These are phyloP conservation scores for Mortierella sp. DNA, from an alignment of 371 early-diverging fungal genomes.

Conservation along the genomic window DNA sequence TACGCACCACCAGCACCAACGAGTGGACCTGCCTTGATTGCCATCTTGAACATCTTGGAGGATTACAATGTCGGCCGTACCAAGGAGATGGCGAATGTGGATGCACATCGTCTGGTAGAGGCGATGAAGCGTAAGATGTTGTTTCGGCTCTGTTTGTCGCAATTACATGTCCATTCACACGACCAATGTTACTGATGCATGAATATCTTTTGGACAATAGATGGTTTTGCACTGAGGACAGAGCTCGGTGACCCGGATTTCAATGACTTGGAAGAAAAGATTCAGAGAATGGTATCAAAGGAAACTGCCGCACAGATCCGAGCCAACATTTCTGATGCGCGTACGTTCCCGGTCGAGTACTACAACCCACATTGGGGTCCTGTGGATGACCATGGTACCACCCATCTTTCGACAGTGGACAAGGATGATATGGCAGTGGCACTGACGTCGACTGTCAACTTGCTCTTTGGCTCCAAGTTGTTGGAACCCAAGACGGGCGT, in stretches of 20 bases:
- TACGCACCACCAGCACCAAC: conserved; percentile 79
- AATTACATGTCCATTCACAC: background rate
- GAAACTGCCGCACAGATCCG: conserved; percentile 73
- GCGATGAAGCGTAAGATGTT: conserved; percentile 79
- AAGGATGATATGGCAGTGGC: conserved; percentile 87
- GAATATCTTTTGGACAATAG: conserved; percentile 13
- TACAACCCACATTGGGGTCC: conserved; percentile 85
- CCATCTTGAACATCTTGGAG: conserved; percentile 91
- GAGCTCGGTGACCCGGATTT: conserved; percentile 88
- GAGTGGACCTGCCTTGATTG: conserved; percentile 86
- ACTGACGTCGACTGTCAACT: conserved; percentile 95
- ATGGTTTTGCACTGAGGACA: conserved; percentile 87
- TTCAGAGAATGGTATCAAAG: conserved; percentile 75
- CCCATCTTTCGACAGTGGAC: conserved; percentile 95
- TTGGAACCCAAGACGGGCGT: conserved; percentile 96
- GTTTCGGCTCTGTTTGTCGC: background rate
- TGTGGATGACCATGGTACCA: conserved; percentile 94
- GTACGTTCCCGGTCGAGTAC: conserved; percentile 70
- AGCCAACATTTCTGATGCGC: conserved; percentile 68
- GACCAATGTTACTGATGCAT: background rate
- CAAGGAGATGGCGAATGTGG: conserved; percentile 64
- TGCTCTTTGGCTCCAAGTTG: conserved; percentile 93
- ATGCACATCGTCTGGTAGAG: conserved; percentile 87
- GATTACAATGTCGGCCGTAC: conserved; percentile 71
- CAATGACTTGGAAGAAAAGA: conserved; percentile 58